phyloP scores from a whole-genome alignment of 2,329 filamentous ascomycete genomes.

The Diaporthe sp. region DNA sequence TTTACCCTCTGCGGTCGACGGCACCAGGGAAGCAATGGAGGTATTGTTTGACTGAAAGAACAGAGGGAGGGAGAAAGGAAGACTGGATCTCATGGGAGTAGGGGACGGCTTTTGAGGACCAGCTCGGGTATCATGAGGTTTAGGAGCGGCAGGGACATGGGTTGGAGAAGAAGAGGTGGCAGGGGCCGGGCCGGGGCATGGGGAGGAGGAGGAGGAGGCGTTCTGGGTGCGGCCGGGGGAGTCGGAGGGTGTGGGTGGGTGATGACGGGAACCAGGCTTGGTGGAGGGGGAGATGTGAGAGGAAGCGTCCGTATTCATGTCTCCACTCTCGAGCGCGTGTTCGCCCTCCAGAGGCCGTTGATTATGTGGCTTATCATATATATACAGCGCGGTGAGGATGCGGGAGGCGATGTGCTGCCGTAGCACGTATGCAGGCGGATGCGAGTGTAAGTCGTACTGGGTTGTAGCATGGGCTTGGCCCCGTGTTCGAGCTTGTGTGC shows the following conservation, averaged over 20 bases:
- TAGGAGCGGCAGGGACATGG: conserved; percentile 45
- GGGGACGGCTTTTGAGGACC: conserved; percentile 44
- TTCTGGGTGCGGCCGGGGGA: conserved; percentile 33
- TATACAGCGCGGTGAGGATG: conserved; percentile 39
- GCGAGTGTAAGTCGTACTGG: conserved; percentile 40
- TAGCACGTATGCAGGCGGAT: conserved; percentile 43
- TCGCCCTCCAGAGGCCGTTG: conserved; percentile 42
- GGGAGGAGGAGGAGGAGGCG: conserved; percentile 31
- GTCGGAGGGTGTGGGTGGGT: conserved; percentile 39
- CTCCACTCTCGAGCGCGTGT: conserved; percentile 43
- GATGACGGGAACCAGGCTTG: conserved; percentile 34
- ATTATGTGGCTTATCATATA: conserved; percentile 43
- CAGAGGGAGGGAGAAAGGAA: conserved; percentile 64
- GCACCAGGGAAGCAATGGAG: conserved; percentile 67
- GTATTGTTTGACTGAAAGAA: conserved; percentile 62
- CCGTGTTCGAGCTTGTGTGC: conserved; percentile 12
- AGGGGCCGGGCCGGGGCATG: conserved; percentile 37
- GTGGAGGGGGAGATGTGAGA: conserved; percentile 36
- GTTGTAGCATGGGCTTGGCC: conserved; percentile 34
- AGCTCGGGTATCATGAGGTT: conserved; percentile 37
- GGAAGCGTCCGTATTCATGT: conserved; percentile 42
- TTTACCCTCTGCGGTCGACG: conserved; percentile 69
- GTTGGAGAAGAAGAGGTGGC: conserved; percentile 44
- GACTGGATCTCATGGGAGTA: conserved; percentile 51
- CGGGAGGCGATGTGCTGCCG: conserved; percentile 41